phyloP scores from a whole-genome alignment of 805 yeast species.

The Candida dajiaensis region DNA sequence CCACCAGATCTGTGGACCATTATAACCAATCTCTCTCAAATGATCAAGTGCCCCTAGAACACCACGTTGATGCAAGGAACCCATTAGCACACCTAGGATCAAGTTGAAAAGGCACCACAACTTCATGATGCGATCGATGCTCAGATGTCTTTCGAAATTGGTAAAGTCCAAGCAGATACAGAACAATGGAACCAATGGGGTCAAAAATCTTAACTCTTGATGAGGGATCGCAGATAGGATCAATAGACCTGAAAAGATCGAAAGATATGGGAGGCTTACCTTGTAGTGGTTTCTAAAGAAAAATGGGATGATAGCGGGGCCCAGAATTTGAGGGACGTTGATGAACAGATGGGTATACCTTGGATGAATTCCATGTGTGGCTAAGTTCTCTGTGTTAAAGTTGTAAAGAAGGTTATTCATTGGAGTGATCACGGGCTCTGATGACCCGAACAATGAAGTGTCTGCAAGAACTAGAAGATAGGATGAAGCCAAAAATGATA shows the following conservation, averaged over 20 bases:
- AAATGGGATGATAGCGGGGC: slow-evolving; percentile 59
- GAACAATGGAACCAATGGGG: slow-evolving; percentile 71
- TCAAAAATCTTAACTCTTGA: slow-evolving; percentile 86
- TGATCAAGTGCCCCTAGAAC: slow-evolving; percentile 58
- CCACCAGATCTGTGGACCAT: slow-evolving; percentile 73
- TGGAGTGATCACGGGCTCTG: slow-evolving; percentile 51
- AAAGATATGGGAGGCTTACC: slow-evolving; percentile 49
- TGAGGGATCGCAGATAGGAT: slow-evolving; percentile 75
- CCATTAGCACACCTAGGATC: slow-evolving; percentile 59
- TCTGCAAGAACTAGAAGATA: slow-evolving; percentile 44
- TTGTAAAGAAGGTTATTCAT: slow-evolving; percentile 75
- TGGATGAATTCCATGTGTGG: slow-evolving; percentile 80
- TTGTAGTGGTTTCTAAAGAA: slow-evolving; percentile 25
- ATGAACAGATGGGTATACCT: slow-evolving; percentile 65
- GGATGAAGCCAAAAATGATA: slow-evolving; percentile 33
- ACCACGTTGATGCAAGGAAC: slow-evolving; percentile 87
- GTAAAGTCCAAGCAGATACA: slow-evolving; percentile 51
- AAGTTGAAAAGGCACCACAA: slow-evolving; percentile 64
- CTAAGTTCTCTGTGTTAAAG: slow-evolving; percentile 47
- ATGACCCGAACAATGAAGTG: slow-evolving; percentile 36
- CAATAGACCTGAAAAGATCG: slow-evolving; percentile 56
- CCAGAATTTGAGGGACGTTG: slow-evolving; percentile 76
- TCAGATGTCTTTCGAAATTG: slow-evolving; percentile 16
- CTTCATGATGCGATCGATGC: slow-evolving; percentile 17
- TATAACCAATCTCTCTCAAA: slow-evolving; percentile 24